Evolutionary conservation across 148 eudicot genomes (phyloP).

Genomic region (Cornus controversa): DNA sequence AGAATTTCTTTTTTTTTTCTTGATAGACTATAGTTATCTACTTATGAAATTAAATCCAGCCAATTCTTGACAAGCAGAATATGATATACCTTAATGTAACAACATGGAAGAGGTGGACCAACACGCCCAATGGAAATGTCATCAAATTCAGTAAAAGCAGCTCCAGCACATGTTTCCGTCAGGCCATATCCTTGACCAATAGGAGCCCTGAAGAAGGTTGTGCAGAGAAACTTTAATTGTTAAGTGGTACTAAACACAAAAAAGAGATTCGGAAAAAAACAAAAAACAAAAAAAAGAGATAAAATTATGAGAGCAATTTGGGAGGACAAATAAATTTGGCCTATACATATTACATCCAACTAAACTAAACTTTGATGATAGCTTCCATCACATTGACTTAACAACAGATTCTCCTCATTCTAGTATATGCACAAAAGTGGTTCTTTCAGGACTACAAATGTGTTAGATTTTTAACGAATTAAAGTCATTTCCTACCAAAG

Average conservation of each 20-base stretch:
- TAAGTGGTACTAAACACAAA: not conserved
- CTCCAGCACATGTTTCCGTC: constrained; percentile 98
- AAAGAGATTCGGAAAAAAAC: no score
- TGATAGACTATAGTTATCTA: not conserved
- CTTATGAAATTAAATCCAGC: not conserved
- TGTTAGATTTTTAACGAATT: not conserved
- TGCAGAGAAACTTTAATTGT: constrained; percentile 10
- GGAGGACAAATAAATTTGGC: not conserved
- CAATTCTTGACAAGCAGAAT: not conserved
- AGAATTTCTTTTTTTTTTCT: no score
- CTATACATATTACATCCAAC: not conserved
- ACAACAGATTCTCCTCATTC: not conserved
- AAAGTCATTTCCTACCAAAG: no score
- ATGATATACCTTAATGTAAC: constrained; percentile 72
- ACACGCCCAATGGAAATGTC: constrained; percentile 93
- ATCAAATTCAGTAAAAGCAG: constrained; percentile 82
- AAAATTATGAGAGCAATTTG: not conserved
- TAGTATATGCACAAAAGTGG: not conserved
- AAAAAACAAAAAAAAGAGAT: no score
- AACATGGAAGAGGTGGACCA: constrained; percentile 97
- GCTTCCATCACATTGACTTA: no score
- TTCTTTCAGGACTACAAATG: not conserved
- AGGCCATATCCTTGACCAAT: constrained; percentile 97
- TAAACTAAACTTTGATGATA: not conserved
- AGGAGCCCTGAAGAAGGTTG: constrained; percentile 62